Percentiles rank a stretch among this genome's conserved stretches.
These are phyloP conservation scores for Taiwanofungus camphoratus DNA, from an alignment of 1,284 basidiomycete genomes.

Conservation along the genomic window DNA sequence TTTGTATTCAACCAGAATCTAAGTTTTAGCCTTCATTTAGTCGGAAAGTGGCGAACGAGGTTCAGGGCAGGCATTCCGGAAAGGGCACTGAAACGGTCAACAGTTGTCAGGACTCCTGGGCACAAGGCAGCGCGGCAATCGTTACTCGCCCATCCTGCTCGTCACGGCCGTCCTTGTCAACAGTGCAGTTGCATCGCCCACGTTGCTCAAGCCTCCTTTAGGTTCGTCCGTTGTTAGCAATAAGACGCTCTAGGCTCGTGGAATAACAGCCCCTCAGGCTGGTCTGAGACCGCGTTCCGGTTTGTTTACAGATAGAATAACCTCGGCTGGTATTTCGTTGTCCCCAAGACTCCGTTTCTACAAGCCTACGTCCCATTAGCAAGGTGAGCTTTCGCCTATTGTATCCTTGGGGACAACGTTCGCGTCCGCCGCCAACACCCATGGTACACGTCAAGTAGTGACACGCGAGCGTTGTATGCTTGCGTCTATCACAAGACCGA, in stretches of 20 bases:
- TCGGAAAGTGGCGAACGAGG: conserved; percentile 9
- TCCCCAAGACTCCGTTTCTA: conserved; percentile 9
- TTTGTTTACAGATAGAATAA: conserved; percentile 19
- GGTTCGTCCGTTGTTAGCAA: conserved; percentile 10
- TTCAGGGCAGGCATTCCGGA: conserved; percentile 25
- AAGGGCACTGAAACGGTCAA: conserved; percentile 20
- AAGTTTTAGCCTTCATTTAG: too few species aligned
- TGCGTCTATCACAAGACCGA: conserved; percentile 8
- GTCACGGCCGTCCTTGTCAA: conserved; percentile 14
- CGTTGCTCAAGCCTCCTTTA: conserved; percentile 6
- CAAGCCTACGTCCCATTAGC: conserved; percentile 13
- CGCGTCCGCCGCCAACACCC: neutral
- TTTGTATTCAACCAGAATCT: too few species aligned
- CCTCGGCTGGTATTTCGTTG: conserved; percentile 9
- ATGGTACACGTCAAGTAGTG: conserved; percentile 12
- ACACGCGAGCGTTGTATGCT: conserved; percentile 21
- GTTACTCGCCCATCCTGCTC: conserved; percentile 15
- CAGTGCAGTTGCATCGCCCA: conserved; percentile 10
- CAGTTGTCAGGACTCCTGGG: conserved; percentile 22
- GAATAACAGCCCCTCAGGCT: conserved; percentile 10
- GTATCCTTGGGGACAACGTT: neutral
- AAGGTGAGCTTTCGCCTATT: conserved; percentile 15
- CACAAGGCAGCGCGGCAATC: conserved; percentile 20
- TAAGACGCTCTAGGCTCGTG: neutral
- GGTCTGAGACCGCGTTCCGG: conserved; percentile 12